Evolutionary conservation across 2,329 filamentous ascomycete genomes (phyloP).

Genomic region (Diaporthe capsici): DNA sequence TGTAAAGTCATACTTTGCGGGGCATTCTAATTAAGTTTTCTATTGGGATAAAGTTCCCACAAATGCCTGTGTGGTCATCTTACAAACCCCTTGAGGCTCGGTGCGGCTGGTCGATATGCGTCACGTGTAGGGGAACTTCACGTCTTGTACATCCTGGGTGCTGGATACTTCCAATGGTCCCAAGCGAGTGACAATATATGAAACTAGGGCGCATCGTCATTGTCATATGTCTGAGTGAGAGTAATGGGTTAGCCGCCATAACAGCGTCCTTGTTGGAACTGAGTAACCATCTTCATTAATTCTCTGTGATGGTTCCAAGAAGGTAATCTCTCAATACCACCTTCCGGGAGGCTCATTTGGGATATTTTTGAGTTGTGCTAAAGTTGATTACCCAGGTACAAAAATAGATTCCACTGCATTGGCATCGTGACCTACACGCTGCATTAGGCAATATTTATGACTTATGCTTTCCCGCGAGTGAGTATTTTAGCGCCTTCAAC

Average conservation of each 20-base stretch:
- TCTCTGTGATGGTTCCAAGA: background rate
- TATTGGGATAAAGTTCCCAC: background rate
- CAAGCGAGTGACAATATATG: background rate
- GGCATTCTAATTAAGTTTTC: background rate
- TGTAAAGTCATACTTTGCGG: background rate
- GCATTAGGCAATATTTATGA: background rate
- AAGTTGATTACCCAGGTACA: background rate
- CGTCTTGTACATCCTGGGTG: background rate
- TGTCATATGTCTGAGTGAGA: background rate
- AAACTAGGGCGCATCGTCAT: background rate
- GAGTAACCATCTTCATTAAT: too few species aligned
- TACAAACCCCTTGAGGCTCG: rapidly evolving
- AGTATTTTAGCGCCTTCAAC: background rate
- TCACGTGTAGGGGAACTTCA: background rate
- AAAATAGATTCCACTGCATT: background rate
- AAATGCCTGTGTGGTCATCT: background rate
- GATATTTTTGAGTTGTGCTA: background rate
- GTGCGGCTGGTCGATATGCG: background rate
- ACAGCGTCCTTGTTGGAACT: background rate
- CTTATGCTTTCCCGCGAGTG: background rate
- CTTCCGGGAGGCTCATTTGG: background rate
- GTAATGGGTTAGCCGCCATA: rapidly evolving
- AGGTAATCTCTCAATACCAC: too few species aligned
- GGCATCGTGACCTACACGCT: too few species aligned
- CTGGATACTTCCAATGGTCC: background rate